phyloP scores from a whole-genome alignment of 108 stramenopile species.

The Skeletonema menzelii region DNA sequence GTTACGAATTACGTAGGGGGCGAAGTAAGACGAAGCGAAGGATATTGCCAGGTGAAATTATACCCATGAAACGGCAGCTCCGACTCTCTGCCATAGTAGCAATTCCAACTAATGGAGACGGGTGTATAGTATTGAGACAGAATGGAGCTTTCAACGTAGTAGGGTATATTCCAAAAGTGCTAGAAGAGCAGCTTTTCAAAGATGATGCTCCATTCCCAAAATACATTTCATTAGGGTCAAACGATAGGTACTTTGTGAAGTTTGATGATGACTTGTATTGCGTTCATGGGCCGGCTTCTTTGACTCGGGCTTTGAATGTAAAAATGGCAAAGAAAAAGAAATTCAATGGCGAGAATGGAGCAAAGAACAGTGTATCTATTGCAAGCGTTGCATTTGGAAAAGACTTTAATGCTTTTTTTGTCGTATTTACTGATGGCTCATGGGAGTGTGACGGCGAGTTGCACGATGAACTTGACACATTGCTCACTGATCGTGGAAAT shows the following conservation, averaged over 20 bases:
- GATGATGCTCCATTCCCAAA: conserved; percentile 53
- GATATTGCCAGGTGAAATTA: background rate
- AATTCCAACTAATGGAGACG: conserved; percentile 75
- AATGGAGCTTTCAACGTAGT: conserved; percentile 77
- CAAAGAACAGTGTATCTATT: conserved; percentile 2
- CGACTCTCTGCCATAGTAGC: conserved; percentile 58
- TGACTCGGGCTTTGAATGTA: conserved; percentile 57
- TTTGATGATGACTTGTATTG: conserved; percentile 67
- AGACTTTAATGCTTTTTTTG: conserved; percentile 68
- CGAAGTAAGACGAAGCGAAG: conserved; percentile 5
- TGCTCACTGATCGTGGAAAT: conserved; percentile 53
- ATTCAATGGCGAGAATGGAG: conserved; percentile 6
- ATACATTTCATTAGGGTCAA: conserved; percentile 68
- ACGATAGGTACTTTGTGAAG: conserved; percentile 65
- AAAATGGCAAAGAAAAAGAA: background rate
- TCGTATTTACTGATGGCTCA: conserved; percentile 71
- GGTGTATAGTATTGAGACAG: conserved; percentile 72
- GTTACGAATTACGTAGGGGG: background rate
- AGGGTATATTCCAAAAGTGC: conserved; percentile 59
- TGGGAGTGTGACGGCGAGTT: conserved; percentile 76
- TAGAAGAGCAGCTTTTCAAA: conserved; percentile 57
- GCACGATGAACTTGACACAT: conserved; percentile 59
- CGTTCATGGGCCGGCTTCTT: conserved; percentile 61
- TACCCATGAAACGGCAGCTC: conserved; percentile 39
- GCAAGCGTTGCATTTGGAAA: conserved; percentile 68